Percentiles rank a stretch among this genome's conserved stretches.
These are phyloP conservation scores for Lentinus brumalis DNA, from an alignment of 768 basidiomycete species.

Conservation along the genomic window DNA sequence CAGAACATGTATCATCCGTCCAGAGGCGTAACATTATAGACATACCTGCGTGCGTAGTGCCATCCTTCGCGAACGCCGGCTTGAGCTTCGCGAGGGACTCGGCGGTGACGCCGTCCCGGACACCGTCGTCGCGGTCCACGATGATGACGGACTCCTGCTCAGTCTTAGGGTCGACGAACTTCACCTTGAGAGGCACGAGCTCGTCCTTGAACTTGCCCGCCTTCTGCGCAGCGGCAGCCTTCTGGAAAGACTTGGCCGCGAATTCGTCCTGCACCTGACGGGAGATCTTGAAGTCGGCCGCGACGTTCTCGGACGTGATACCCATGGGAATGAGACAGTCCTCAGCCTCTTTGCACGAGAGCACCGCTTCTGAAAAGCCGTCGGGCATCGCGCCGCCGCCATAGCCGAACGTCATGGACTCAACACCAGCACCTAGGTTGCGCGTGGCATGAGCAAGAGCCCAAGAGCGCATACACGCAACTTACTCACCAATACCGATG, in stretches of 20 bases:
- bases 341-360: slow-evolving; percentile 65
- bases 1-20: neutral
- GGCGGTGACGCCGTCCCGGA: slow-evolving; percentile 81
- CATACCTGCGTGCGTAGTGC: slow-evolving; percentile 71
- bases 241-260: slow-evolving; percentile 81
- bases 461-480: neutral
- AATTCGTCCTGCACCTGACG: slow-evolving; percentile 83
- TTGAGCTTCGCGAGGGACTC: slow-evolving; percentile 81
- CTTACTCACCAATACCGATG: slow-evolving; percentile 76
- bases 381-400: slow-evolving; percentile 59
- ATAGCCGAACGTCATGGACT: slow-evolving; percentile 85
- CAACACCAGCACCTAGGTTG: slow-evolving; percentile 74
- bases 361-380: slow-evolving; percentile 64
- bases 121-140: slow-evolving; percentile 83
- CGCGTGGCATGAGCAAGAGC: neutral
- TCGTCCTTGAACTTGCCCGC: slow-evolving; percentile 82
- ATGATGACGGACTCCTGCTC: slow-evolving; percentile 65
- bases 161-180: slow-evolving; percentile 71
- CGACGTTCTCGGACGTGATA: slow-evolving; percentile 93
- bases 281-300: slow-evolving; percentile 70
- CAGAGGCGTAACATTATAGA: neutral
- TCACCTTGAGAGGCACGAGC: slow-evolving; percentile 79
- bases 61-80: slow-evolving; percentile 80
- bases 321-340: slow-evolving; percentile 92
- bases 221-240: slow-evolving; percentile 79